These are phyloP conservation scores for Penicillium sp. DNA, from an alignment of 2,329 filamentous ascomycete species.

Conservation along the genomic window DNA sequence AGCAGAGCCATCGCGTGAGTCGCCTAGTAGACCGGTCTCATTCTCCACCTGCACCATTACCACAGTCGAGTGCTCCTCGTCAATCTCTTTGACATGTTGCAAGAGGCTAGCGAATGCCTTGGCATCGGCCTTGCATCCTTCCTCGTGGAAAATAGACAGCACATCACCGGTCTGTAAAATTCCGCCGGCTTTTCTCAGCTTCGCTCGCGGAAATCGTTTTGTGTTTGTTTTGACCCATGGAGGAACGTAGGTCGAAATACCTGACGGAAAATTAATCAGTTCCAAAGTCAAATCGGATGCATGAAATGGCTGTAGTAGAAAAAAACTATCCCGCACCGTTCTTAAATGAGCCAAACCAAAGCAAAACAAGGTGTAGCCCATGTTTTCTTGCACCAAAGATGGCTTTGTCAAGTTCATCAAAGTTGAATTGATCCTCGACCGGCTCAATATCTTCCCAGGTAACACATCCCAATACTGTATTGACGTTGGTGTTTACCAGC, in stretches of 20 bases:
- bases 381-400: conserved; percentile 44
- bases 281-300: neutral
- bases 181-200: conserved; percentile 25
- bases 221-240: conserved; percentile 42
- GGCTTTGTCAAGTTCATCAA: conserved; percentile 46
- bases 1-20: conserved; percentile 54
- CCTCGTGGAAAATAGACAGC: conserved; percentile 43
- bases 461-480: conserved; percentile 52
- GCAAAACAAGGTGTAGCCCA: conserved; percentile 45
- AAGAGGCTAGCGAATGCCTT: conserved; percentile 47
- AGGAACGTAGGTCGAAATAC: conserved; percentile 42
- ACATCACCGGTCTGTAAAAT: conserved; percentile 37
- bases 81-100: conserved; percentile 49
- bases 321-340: conserved; percentile 42
- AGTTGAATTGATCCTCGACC: conserved; percentile 49
- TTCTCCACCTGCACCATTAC: conserved; percentile 65
- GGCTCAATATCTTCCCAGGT: conserved; percentile 55
- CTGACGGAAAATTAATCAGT: neutral
- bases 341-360: conserved; percentile 57
- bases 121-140: conserved; percentile 41
- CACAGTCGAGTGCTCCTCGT: conserved; percentile 53
- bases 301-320: neutral
- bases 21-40: conserved; percentile 57
- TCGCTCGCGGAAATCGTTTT: conserved; percentile 29
- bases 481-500: conserved; percentile 46